Evolutionary conservation across 2,329 filamentous ascomycete species (phyloP).

Genomic region (Grosmannia penicillata): DNA sequence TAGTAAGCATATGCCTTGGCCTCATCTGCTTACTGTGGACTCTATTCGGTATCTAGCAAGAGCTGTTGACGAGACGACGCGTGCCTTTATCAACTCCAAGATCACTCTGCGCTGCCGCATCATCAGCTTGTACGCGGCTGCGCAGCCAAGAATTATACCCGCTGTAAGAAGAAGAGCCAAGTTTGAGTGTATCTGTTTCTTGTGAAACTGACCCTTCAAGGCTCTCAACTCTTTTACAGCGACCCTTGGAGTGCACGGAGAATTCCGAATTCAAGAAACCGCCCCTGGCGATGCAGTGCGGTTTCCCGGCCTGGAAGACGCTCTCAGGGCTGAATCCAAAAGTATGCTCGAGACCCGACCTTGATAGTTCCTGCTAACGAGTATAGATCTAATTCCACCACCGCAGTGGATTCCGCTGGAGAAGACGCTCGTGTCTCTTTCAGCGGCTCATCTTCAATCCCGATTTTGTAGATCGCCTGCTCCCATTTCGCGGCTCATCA

Average conservation of each 20-base stretch:
- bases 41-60: background rate
- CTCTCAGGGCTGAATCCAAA: background rate
- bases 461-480: background rate
- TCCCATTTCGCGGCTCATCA: background rate
- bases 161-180: background rate
- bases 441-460: background rate
- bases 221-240: background rate
- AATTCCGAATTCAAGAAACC: background rate
- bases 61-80: background rate
- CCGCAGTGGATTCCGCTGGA: background rate
- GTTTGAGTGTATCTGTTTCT: background rate
- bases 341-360: background rate
- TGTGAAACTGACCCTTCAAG: background rate
- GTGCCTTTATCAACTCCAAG: background rate
- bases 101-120: background rate
- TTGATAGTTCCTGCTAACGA: background rate
- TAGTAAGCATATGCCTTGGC: background rate
- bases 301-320: background rate
- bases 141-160: background rate
- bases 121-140: background rate
- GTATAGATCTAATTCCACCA: background rate
- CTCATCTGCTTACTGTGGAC: background rate
- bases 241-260: background rate
- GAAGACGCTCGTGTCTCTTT: background rate
- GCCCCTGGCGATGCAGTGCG: background rate